Base-by-base conservation (phyloP, 2,329 filamentous ascomycete genomes). In the Penicillium sclerotiorum region DNA sequence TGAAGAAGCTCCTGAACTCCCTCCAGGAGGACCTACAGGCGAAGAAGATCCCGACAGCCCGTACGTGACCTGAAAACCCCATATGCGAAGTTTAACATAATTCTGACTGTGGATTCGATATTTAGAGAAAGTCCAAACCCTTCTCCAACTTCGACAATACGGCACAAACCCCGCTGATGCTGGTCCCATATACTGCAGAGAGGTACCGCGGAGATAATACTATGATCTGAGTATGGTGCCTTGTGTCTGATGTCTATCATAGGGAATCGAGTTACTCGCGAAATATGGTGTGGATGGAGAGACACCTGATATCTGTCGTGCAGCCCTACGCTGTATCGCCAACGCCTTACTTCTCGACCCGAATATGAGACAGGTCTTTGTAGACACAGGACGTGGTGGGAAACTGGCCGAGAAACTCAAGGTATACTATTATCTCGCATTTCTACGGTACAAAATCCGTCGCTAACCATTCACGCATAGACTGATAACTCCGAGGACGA, bases 161-260 rank as follows among this genome's bases (percentile, higher is more conserved):
- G 88, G 91, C 6, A 85, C 91, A 52, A 85, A 87, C 61, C 83
- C 86, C 7, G 76, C 75, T 23, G 79, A 89, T 70, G 85, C 91
- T 22, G 87, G 87, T 50, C 87, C 90, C 1, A 93, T 97, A 50
- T 96, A 94, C 71, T 87, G 88, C n/a, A 81, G 83, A 69, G 77
- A 87, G 71, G 90, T 88, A 78, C 57, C 77, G 58, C 5, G 45
- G 30, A 20, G 35, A 7, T 20, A 18, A 37, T 5, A 22, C 35
- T 12, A 17, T 25, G 8, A 23, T 9, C 23, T 36, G 27, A 22
- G 30, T n/a, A 8, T n/a, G 21, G 12, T 21, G 3, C 8, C 32
- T 11, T 17, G 9, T 30, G 36, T 63, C 53, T 47, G 41, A 55
- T 45, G 5, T 35, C 8, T 21, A 52, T 33, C n/a, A 9, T 53